phyloP scores from a whole-genome alignment of 2,329 filamentous ascomycete species.

The Periconia sp. region DNA sequence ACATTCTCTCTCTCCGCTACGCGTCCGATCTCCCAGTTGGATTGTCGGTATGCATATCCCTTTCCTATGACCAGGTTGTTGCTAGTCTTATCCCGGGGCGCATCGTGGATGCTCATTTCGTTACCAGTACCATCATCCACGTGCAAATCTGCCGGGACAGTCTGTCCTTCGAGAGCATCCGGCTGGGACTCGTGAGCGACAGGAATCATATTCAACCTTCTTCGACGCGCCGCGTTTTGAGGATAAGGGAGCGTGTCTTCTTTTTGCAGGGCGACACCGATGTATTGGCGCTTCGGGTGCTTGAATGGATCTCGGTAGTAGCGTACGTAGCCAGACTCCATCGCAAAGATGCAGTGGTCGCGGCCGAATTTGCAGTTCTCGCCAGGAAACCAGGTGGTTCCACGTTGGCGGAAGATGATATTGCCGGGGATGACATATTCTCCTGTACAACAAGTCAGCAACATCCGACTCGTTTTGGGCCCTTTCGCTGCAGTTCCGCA shows the following conservation, averaged over 20 bases:
- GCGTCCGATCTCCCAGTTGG: constrained; percentile 72
- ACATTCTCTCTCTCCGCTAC: constrained; percentile 66
- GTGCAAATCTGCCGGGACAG: constrained; percentile 27
- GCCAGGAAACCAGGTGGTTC: constrained; percentile 91
- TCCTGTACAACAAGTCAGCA: constrained; percentile 58
- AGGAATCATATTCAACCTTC: constrained; percentile 76
- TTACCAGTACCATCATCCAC: constrained; percentile 24
- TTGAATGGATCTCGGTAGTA: constrained; percentile 89
- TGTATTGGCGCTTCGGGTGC: constrained; percentile 90
- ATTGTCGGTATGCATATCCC: constrained; percentile 68
- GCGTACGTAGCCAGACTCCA: constrained; percentile 86
- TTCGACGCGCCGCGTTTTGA: constrained; percentile 72
- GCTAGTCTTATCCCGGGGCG: constrained; percentile 36
- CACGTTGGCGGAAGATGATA: constrained; percentile 97
- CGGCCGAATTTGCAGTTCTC: constrained; percentile 95
- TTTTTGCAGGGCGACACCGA: constrained; percentile 88
- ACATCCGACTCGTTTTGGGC: too few relatives aligned
- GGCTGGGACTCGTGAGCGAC: constrained; percentile 41
- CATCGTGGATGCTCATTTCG: constrained; percentile 23
- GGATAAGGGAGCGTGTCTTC: constrained; percentile 80
- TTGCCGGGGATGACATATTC: constrained; percentile 95
- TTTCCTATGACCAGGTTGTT: constrained; percentile 47
- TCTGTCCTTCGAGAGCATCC: constrained; percentile 18
- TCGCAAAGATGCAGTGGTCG: constrained; percentile 94
- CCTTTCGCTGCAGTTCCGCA: too few relatives aligned